Conservation (phyloP, 306 rosid species). For the Quercus engelmannii region DNA sequence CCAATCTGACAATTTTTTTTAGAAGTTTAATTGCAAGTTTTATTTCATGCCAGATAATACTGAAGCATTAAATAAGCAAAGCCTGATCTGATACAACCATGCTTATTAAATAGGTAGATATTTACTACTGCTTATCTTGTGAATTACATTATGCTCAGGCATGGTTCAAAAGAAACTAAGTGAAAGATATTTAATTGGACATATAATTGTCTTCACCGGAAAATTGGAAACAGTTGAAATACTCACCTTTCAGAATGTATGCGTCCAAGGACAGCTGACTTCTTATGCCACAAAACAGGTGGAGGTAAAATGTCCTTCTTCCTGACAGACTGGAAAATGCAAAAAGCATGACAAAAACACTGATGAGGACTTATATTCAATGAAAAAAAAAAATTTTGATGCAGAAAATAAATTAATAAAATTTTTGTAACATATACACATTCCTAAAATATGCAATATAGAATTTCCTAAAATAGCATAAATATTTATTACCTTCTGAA, state of each 20-base stretch:
- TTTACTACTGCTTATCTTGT: not conserved
- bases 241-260: slow-evolving; percentile 14
- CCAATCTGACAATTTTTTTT: not conserved
- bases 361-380: not conserved
- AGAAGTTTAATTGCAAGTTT: not conserved
- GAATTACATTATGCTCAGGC: not conserved
- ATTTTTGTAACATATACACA: not conserved
- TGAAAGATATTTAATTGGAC: not conserved
- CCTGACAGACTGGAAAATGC: slow-evolving; percentile 4
- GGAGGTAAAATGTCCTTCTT: slow-evolving; percentile 17
- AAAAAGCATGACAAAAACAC: not conserved
- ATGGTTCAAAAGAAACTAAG: not conserved
- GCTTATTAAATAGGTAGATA: not conserved
- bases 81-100: not conserved
- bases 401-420: not conserved
- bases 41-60: not conserved
- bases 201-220: not conserved
- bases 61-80: not conserved
- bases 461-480: too few species aligned
- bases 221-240: not conserved
- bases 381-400: not conserved
- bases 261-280: slow-evolving; percentile 17
- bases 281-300: slow-evolving; percentile 23
- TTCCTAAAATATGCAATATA: not conserved
- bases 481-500: too few species aligned